phyloP scores from a whole-genome alignment of 2,329 filamentous ascomycete species.

The Meredithiella fracta region DNA sequence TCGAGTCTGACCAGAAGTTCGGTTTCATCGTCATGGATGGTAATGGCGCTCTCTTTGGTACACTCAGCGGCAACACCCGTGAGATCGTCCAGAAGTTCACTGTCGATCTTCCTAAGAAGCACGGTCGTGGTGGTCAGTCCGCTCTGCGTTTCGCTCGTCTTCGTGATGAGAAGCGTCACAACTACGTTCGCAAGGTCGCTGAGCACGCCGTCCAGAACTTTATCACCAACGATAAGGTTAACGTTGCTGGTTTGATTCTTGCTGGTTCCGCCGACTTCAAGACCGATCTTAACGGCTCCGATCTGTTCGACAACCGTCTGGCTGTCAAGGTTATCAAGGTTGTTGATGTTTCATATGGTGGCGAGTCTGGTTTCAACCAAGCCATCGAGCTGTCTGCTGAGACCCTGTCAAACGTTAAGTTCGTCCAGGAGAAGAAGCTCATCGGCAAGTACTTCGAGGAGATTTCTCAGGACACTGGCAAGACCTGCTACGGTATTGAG shows the following conservation, averaged over 20 bases:
- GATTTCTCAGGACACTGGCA: conserved; percentile 93
- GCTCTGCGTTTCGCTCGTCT: conserved; percentile 98
- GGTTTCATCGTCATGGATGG: conserved; percentile 99
- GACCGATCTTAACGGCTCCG: conserved; percentile 93
- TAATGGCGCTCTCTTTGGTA: conserved; percentile 94
- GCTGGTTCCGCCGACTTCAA: conserved; percentile 99
- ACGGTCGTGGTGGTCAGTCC: conserved; percentile 99
- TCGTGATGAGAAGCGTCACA: conserved; percentile 98
- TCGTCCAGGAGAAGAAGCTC: conserved; percentile 99
- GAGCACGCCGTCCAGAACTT: conserved; percentile 98
- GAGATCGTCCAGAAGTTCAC: conserved; percentile 97
- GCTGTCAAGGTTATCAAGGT: conserved; percentile 97
- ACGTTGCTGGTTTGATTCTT: conserved; percentile 86
- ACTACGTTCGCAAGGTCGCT: conserved; percentile 97
- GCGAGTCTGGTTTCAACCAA: conserved; percentile 99
- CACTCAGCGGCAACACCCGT: conserved; percentile 89
- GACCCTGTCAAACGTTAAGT: conserved; percentile 97
- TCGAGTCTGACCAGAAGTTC: conserved; percentile 98
- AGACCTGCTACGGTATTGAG: conserved; percentile 94
- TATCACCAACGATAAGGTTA: conserved; percentile 96
- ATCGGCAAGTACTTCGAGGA: conserved; percentile 99
- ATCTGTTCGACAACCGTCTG: conserved; percentile 88
- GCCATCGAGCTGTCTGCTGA: conserved; percentile 90
- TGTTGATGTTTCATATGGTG: conserved; percentile 95
- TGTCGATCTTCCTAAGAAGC: conserved; percentile 98